phyloP scores from a whole-genome alignment of 2,329 filamentous ascomycete species.

The Leptodontidium sp. region DNA sequence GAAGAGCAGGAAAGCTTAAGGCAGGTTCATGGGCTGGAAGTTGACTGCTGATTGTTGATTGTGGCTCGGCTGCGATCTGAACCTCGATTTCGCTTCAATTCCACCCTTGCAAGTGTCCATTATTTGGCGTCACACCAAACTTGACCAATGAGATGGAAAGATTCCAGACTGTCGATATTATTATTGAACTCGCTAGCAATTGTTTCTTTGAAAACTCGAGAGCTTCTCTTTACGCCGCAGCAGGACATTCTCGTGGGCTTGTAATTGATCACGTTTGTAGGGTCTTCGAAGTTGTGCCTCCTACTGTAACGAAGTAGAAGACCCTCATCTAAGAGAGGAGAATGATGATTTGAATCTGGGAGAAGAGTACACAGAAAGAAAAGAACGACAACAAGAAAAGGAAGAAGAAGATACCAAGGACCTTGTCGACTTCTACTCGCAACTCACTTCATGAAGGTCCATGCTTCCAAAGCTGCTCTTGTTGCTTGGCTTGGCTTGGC shows the following conservation, averaged over 20 bases:
- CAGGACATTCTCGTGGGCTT: background rate
- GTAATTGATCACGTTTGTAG: background rate
- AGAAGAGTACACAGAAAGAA: background rate
- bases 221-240: background rate
- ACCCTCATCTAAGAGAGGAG: background rate
- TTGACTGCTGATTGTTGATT: background rate
- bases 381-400: background rate
- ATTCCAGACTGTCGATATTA: background rate
- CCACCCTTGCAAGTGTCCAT: background rate
- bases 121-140: background rate
- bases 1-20: background rate
- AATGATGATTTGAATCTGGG: too few relatives aligned
- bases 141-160: background rate
- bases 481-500: background rate
- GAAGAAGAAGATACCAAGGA: background rate
- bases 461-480: background rate
- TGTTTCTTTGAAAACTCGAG: background rate
- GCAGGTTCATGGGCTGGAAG: background rate
- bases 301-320: background rate
- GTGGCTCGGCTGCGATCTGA: slow-evolving; percentile 7
- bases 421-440: background rate
- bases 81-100: background rate
- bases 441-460: too few relatives aligned
- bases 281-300: background rate
- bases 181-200: background rate